A percentile compares a stretch with the other conserved stretches of the same genome.
phyloP scores from a whole-genome alignment of 1,139 yeast genomes.

The Yamadazyma buinensis region DNA sequence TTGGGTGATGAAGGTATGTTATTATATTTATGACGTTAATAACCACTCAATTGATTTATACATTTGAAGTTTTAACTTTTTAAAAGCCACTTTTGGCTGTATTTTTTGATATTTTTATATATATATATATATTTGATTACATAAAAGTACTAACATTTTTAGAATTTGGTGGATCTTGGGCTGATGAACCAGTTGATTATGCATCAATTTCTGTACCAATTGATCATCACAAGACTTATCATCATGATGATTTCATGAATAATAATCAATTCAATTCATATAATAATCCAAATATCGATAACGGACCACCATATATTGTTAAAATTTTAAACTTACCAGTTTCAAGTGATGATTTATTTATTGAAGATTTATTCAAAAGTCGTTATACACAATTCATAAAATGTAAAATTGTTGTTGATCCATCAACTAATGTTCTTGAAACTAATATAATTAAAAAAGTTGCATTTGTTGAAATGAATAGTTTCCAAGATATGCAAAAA shows the following conservation, averaged over 20 bases:
- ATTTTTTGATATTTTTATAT: no score
- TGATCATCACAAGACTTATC: slow-evolving; percentile 20
- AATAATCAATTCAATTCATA: not conserved
- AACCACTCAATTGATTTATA: not conserved
- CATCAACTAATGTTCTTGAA: slow-evolving; percentile 37
- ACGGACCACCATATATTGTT: slow-evolving; percentile 56
- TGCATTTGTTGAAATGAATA: slow-evolving; percentile 58
- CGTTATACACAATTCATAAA: slow-evolving; percentile 39
- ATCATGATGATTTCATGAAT: slow-evolving; percentile 2
- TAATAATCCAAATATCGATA: slow-evolving; percentile 14
- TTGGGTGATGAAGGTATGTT: slow-evolving; percentile 50
- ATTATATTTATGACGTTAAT: not conserved
- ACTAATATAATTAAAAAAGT: slow-evolving; percentile 44
- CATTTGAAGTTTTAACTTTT: no score
- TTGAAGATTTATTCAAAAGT: slow-evolving; percentile 42
- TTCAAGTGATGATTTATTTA: slow-evolving; percentile 33
- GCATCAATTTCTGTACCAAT: slow-evolving; percentile 62
- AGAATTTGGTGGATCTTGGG: slow-evolving; percentile 67
- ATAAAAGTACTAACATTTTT: not conserved
- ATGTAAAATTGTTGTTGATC: slow-evolving; percentile 42
- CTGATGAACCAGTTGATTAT: slow-evolving; percentile 71
- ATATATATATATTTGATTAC: no score
- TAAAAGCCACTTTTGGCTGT: no score
- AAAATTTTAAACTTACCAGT: slow-evolving; percentile 51
- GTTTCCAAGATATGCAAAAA: slow-evolving; percentile 44